Evolutionary conservation across 768 basidiomycete species (phyloP), one percentile per base, ranked within the genome.

Genomic region (Mycena venus): DNA sequence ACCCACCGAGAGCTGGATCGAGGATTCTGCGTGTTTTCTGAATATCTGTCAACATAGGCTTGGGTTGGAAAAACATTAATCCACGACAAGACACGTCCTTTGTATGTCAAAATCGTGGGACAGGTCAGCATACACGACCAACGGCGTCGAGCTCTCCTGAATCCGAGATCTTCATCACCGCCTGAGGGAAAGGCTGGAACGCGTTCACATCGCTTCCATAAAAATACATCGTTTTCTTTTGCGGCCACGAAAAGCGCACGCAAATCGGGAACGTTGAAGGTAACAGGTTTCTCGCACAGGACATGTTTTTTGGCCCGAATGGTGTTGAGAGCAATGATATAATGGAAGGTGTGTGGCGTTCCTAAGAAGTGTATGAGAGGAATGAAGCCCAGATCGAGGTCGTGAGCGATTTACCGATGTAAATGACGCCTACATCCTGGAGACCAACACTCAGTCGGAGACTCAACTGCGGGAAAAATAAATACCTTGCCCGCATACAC

Each of bases 191-290:
- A 14, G 94, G 94, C 70, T 94, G 92, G 86, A 95, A 40, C 94
- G 88, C 40, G 95, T 96, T 95, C 95, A 96, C 83, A 96, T 86
- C 0, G 94, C 95, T 83, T 97, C 96, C 96, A 97, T 97, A 78
- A 97, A 90, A 97, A 97, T 1, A 96, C 88, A 21, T 91, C 90
- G 77, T 93, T 86, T 80, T 95, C 90, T 81, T 93, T 94, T 2
- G 96, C 95, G 23, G 95, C 88, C 12, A 84, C 84, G 23, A 96
- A 85, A 27, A 98, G 88, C 55, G 92, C 90, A 21, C 90, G 89
- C 25, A 96, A 86, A 79, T 97, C 95, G 3, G 92, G 89, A 6
- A 88, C 86, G 79, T 96, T 96, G 74, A 86, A 89, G 2, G 96
- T 97, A 62, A 94, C 93, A 0, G 95, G 95, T 72, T 98, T 97